A percentile compares a stretch with the other conserved stretches of the same genome.
phyloP scores from a whole-genome alignment of 495 filamentous ascomycete genomes.

The Aspergillus egyptiacus region DNA sequence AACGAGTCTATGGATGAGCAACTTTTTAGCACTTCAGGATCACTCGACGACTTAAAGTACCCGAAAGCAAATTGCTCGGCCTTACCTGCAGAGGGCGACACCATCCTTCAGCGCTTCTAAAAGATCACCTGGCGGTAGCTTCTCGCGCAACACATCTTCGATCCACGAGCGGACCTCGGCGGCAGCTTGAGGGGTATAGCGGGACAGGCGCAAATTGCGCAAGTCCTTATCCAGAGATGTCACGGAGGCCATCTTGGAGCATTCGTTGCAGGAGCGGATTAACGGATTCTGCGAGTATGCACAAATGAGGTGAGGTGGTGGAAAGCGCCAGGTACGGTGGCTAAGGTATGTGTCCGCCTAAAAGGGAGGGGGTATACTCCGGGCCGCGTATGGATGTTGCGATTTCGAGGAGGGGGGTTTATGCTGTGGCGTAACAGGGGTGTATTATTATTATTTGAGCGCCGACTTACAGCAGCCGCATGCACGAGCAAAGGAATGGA shows the following conservation, averaged over 20 bases:
- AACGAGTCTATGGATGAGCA: slow-evolving; percentile 53
- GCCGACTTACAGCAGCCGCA: no score
- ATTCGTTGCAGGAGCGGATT: slow-evolving; percentile 6
- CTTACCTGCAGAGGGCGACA: slow-evolving; percentile 83
- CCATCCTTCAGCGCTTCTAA: slow-evolving; percentile 86
- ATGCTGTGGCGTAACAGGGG: no score
- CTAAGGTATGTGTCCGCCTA: background rate
- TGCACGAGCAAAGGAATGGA: no score
- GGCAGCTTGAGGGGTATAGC: slow-evolving; percentile 89
- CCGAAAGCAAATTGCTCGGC: background rate
- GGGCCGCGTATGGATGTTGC: slow-evolving; percentile 4
- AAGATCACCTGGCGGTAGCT: slow-evolving; percentile 65
- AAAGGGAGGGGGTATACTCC: slow-evolving; percentile 8
- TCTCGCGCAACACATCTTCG: slow-evolving; percentile 69
- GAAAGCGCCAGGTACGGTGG: background rate
- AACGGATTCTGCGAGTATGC: slow-evolving; percentile 3
- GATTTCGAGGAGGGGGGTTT: background rate
- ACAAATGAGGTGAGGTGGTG: background rate
- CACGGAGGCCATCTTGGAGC: slow-evolving; percentile 77
- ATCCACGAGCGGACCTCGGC: slow-evolving; percentile 86
- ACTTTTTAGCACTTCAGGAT: background rate
- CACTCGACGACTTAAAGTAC: background rate
- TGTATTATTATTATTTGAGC: no score
- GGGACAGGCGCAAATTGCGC: slow-evolving; percentile 83
- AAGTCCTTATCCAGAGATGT: slow-evolving; percentile 92